Evolutionary conservation across 2,329 filamentous ascomycete species (phyloP), one percentile per base, ranked within the genome.

Genomic region (Aspergillus sp.): DNA sequence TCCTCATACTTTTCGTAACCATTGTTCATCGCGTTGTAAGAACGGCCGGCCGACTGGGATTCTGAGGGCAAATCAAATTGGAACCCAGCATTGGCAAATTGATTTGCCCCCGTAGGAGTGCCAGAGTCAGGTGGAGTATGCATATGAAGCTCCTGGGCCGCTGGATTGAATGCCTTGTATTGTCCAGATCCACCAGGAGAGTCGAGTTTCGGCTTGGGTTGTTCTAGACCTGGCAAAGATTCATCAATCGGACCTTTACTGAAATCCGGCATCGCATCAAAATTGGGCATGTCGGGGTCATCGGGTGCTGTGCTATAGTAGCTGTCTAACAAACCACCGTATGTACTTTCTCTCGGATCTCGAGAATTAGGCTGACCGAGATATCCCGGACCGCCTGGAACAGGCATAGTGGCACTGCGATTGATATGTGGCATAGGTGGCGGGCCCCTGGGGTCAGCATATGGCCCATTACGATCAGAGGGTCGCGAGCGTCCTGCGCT

Each of bases 11-110:
- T 56, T 40, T 61, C 58, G 14, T 66, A 64, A 3, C 37, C 63
- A 50, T 68, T 66, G 24, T 62, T 64, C 53, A 62, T 60, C 56
- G 55, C 57, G n/a, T 60, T 61, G 24, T 57, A 59, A 9, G 56
- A 50, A 17, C 63, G 57, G 14, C 61, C 59, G 35, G 52, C 60
- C 8, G 59, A 58, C 6, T 64, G 57, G 9, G 52, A 4, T 12
- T 69, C 66, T 21, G 57, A 56, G 2, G 84, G 86, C 82, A 93
- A 88, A 67, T 91, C 90, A 64, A 91, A 91, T 1, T 90, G 82
- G 8, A 89, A 89, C 2, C 85, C 80, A 65, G 90, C 71, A 61
- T 76, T 70, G 47, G 75, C 72, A 53, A 78, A 75, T 41, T 74
- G 69, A 51, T 71, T 73, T 2, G 68, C 63, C 21, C 57, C 58